Evolutionary conservation across 495 filamentous ascomycete genomes (phyloP).

Genomic region (Letharia lupina): DNA sequence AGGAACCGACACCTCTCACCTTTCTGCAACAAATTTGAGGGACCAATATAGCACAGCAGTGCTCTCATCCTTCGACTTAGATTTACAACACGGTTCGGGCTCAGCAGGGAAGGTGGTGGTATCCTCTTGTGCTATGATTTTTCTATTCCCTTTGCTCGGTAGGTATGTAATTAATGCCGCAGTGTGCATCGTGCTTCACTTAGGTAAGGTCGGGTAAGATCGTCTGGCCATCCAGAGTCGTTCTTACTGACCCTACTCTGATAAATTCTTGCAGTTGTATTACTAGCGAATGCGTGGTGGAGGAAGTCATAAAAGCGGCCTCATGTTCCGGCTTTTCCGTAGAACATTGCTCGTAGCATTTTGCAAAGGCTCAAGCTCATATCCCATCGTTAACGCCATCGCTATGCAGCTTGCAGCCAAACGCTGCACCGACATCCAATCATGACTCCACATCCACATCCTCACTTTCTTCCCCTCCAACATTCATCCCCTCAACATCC

Average conservation of each 20-base stretch:
- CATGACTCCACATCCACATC: conserved; percentile 16
- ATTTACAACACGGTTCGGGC: background rate
- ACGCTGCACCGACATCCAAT: background rate
- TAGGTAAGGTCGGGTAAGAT: conserved; percentile 68
- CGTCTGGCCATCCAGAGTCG: conserved; percentile 26
- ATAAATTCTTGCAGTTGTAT: conserved; percentile 10
- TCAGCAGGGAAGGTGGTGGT: conserved; percentile 5
- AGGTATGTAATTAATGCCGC: conserved; percentile 45
- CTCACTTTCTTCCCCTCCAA: conserved; percentile 38
- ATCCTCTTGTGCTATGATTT: background rate
- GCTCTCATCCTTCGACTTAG: background rate
- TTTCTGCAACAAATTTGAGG: background rate
- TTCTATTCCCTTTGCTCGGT: conserved; percentile 28
- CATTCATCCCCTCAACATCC: conserved; percentile 26
- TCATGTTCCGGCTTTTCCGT: conserved; percentile 15
- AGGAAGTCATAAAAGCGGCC: conserved; percentile 11
- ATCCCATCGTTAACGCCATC: conserved; percentile 14
- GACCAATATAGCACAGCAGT: background rate
- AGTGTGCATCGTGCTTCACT: conserved; percentile 19
- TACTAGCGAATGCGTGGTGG: conserved; percentile 7
- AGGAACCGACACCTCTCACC: conserved; percentile 9
- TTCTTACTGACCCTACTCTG: conserved; percentile 24
- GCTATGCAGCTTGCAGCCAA: conserved; percentile 1
- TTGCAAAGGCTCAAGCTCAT: background rate
- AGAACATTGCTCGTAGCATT: conserved; percentile 3